A percentile compares a stretch with the other conserved stretches of the same genome.
phyloP scores from a whole-genome alignment of 2,329 filamentous ascomycete genomes.

The Thermochaetoides dissita region DNA sequence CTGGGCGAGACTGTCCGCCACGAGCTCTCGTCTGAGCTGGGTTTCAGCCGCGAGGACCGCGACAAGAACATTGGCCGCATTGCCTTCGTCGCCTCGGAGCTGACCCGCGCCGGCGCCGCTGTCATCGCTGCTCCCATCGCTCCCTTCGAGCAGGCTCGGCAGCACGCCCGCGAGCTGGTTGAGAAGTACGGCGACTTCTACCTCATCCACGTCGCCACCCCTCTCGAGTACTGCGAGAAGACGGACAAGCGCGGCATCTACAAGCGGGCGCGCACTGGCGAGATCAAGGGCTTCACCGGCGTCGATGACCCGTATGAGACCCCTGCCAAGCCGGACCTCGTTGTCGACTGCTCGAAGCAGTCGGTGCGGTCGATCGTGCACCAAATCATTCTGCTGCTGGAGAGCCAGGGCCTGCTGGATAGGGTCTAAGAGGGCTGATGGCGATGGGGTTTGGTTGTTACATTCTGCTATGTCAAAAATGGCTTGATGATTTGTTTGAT shows the following conservation, averaged over 20 bases:
- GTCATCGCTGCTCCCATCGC: constrained; percentile 96
- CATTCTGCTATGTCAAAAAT: background rate
- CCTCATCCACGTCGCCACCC: constrained; percentile 87
- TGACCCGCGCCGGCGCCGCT: constrained; percentile 82
- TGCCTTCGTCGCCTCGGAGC: constrained; percentile 86
- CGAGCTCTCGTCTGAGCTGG: constrained; percentile 87
- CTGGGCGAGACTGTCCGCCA: constrained; percentile 89
- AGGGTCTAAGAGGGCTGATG: constrained; percentile 28
- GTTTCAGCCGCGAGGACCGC: constrained; percentile 86
- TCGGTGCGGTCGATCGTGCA: constrained; percentile 87
- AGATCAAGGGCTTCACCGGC: constrained; percentile 97
- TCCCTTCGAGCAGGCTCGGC: constrained; percentile 68
- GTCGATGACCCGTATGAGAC: constrained; percentile 94
- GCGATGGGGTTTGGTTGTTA: background rate
- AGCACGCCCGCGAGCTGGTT: constrained; percentile 68
- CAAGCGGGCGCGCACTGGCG: constrained; percentile 64
- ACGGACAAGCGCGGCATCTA: constrained; percentile 91
- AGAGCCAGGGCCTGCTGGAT: constrained; percentile 80
- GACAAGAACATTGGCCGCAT: constrained; percentile 93
- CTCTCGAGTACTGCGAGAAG: constrained; percentile 85
- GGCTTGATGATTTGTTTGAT: background rate
- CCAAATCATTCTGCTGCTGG: constrained; percentile 86
- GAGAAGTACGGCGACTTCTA: constrained; percentile 86
- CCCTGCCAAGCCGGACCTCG: constrained; percentile 67
- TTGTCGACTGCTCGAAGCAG: constrained; percentile 74